Evolutionary conservation across 2,329 filamentous ascomycete species (phyloP), one percentile per base, ranked within the genome.

Genomic region (Colletotrichum caudatum): DNA sequence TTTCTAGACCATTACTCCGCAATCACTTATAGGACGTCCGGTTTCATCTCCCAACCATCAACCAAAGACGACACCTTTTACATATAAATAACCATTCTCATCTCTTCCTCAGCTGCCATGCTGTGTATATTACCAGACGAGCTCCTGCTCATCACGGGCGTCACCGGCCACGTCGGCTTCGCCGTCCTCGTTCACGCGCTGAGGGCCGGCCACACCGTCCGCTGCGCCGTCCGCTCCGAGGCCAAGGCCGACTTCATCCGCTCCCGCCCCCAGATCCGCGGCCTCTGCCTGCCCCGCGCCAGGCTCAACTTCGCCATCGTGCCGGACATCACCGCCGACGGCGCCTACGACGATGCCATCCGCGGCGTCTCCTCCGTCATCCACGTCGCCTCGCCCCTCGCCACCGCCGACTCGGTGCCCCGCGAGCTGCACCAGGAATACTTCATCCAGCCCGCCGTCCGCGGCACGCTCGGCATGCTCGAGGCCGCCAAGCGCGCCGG

Each of bases 371-470:
- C 78, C 18, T 81, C 80, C 70, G 77, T 85, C 53, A 76, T 82
- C 44, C 79, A 80, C 71, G 50, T 76, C 8, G 78, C 79, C 1
- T 77, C 82, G 1, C 75, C 80, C 68, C 59, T 74, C 11, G 75
- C 78, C 59, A 77, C 71, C 1, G 67, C 66, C 35, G 56, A 72
- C 93, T 82, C 91, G 93, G 76, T 88, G 90, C 78, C 89, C 90
- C 60, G 86, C 91, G 58, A 86, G 88, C 3, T 83, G 85, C 68
- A 81, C 81, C 6, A 77, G 81, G 12, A 80, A 23, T 85, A 87
- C 54, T 81, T 90, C 33, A 81, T 90, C 12, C 83, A 88, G 58
- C 88, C 88, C 0, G 88, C 88, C 8, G 83, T 90, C 57, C 83
- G 84, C 20, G 87, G 87, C 12, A 88, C 87, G 0, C 80, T 80